These are phyloP conservation scores for Phytopythium aichiense DNA, from an alignment of 352 stramenopile species.

Conservation along the genomic window DNA sequence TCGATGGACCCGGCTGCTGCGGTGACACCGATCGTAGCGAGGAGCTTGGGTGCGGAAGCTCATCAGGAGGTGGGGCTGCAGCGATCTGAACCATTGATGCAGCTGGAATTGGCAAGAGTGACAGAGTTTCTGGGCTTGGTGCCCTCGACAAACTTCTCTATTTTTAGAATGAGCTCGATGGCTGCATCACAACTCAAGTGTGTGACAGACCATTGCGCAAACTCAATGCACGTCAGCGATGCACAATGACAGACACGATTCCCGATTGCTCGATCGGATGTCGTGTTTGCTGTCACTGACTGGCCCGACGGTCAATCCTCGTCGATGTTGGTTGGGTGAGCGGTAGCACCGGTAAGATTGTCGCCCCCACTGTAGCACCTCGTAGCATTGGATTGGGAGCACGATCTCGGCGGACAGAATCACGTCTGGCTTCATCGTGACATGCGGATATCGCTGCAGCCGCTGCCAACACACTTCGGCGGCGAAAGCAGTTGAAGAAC, in stretches of 20 bases:
- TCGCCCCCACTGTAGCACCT: neutral
- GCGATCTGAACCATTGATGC: neutral
- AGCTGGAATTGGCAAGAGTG: neutral
- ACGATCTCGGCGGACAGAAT: neutral
- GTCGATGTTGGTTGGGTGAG: neutral
- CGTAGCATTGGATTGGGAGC: neutral
- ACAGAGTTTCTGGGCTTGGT: too few species aligned
- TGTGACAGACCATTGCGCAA: neutral
- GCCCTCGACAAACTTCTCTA: too few species aligned
- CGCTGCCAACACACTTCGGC: neutral
- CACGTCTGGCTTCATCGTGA: neutral
- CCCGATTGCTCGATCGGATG: neutral
- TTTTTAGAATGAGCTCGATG: neutral
- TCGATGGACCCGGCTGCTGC: neutral
- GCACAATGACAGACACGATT: neutral
- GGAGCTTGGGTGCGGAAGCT: neutral
- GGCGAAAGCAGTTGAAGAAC: constrained; percentile 1
- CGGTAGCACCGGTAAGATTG: neutral
- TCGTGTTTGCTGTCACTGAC: neutral
- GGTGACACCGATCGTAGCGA: neutral
- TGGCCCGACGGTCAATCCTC: neutral
- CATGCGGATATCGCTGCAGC: neutral
- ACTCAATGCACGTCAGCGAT: too few species aligned
- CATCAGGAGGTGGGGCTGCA: neutral
- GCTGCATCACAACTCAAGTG: too few species aligned